phyloP scores from a whole-genome alignment of 1,284 basidiomycete species.

The Ustilago shanxiensis region DNA sequence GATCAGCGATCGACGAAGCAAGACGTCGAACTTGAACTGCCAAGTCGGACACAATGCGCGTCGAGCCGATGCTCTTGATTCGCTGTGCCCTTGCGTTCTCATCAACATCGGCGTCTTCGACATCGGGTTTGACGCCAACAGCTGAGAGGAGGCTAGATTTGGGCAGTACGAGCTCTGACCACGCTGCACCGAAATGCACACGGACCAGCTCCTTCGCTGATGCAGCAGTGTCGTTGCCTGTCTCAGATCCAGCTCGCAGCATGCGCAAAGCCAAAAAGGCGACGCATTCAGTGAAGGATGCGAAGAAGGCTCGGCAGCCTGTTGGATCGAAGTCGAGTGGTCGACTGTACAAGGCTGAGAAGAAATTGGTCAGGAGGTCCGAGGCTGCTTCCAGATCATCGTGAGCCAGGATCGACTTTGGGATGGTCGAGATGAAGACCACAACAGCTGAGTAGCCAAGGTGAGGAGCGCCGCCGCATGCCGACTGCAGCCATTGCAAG shows the following conservation, averaged over 20 bases:
- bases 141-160: slow-evolving; percentile 18
- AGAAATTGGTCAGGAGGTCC: slow-evolving; percentile 80
- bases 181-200: slow-evolving; percentile 41
- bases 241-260: slow-evolving; percentile 12
- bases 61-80: slow-evolving; percentile 73
- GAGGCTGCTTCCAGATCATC: slow-evolving; percentile 67
- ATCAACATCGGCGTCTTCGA: slow-evolving; percentile 24
- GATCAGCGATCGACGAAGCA: slow-evolving; percentile 15
- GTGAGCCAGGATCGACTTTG: slow-evolving; percentile 72
- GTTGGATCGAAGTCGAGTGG: slow-evolving; percentile 72
- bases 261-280: slow-evolving; percentile 73
- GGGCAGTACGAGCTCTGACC: slow-evolving; percentile 44
- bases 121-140: slow-evolving; percentile 70
- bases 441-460: slow-evolving; percentile 83
- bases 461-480: slow-evolving; percentile 80
- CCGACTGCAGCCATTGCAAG: slow-evolving; percentile 79
- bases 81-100: slow-evolving; percentile 44
- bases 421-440: slow-evolving; percentile 83
- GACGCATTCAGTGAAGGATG: slow-evolving; percentile 79
- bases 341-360: slow-evolving; percentile 80
- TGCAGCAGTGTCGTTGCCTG: slow-evolving; percentile 7
- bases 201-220: slow-evolving; percentile 32
- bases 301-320: slow-evolving; percentile 75
- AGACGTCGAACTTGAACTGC: slow-evolving; percentile 37
- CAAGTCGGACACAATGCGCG: slow-evolving; percentile 74